A percentile compares a stretch with the other conserved stretches of the same genome.
phyloP scores from a whole-genome alignment of 192 early-diverging fungal species.

The Phycomyces blakesleeanus region DNA sequence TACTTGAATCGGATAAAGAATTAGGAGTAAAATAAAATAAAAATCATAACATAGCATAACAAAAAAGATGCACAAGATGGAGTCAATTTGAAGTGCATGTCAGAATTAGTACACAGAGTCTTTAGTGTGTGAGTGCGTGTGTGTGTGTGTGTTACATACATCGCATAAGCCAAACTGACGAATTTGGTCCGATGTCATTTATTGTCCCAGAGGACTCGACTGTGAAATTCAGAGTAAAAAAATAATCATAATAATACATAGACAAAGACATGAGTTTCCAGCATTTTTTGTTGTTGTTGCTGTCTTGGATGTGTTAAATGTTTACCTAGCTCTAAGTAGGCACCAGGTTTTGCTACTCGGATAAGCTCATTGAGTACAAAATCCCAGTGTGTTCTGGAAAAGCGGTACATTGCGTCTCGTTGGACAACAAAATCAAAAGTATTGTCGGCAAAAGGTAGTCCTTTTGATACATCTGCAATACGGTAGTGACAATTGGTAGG shows the following conservation, averaged over 20 bases:
- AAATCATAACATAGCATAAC: no score
- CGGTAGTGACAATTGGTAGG: constrained; percentile 46
- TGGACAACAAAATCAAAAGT: constrained; percentile 37
- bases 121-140: neutral
- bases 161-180: constrained; percentile 35
- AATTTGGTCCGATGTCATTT: constrained; percentile 30
- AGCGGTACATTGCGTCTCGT: constrained; percentile 17
- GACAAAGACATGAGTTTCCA: neutral
- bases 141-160: constrained; percentile 7
- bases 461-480: constrained; percentile 32
- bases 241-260: neutral
- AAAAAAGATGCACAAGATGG: neutral
- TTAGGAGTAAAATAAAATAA: neutral
- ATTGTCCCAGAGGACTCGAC: constrained; percentile 10
- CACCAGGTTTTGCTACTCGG: constrained; percentile 33
- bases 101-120: neutral
- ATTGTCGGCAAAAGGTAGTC: constrained; percentile 31
- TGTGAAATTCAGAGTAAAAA: neutral
- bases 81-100: neutral
- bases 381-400: constrained; percentile 25
- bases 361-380: constrained; percentile 24
- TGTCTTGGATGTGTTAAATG: neutral
- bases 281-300: no score
- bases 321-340: constrained; percentile 30
- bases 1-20: neutral